Evolutionary conservation across 1,139 yeast species (phyloP).

Genomic region (Lodderomyces parapsilosis): DNA sequence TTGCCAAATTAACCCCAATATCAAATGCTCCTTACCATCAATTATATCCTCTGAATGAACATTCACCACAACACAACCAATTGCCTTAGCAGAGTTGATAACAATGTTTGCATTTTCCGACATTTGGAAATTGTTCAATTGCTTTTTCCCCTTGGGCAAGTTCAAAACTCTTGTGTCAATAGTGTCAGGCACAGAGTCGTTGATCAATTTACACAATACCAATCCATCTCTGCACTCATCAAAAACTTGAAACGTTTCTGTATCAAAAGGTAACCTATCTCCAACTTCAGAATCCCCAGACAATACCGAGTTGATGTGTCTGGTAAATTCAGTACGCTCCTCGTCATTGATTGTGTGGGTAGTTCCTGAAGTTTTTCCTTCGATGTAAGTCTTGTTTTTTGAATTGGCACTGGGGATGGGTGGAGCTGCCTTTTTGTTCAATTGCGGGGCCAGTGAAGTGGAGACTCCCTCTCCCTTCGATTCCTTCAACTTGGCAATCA

Average conservation of each 20-base stretch:
- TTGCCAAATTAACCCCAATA: slow-evolving; percentile 97
- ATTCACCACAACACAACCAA: slow-evolving; percentile 96
- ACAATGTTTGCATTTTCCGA: slow-evolving; percentile 97
- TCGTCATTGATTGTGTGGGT: slow-evolving; percentile 97
- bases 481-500: slow-evolving; percentile 70
- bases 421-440: slow-evolving; percentile 20
- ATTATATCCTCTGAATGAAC: slow-evolving; percentile 97
- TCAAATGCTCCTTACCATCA: slow-evolving; percentile 95
- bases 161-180: slow-evolving; percentile 97
- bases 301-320: slow-evolving; percentile 90
- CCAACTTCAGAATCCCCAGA: slow-evolving; percentile 92
- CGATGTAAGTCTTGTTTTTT: slow-evolving; percentile 74
- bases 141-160: slow-evolving; percentile 70
- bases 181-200: slow-evolving; percentile 97
- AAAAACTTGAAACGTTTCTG: slow-evolving; percentile 91
- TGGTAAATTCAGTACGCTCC: slow-evolving; percentile 92
- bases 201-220: slow-evolving; percentile 87
- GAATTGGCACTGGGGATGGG: slow-evolving; percentile 50
- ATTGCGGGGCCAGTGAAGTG: slow-evolving; percentile 19
- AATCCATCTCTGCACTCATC: slow-evolving; percentile 97
- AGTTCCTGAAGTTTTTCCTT: slow-evolving; percentile 82
- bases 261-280: slow-evolving; percentile 82
- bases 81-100: slow-evolving; percentile 96
- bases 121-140: slow-evolving; percentile 92
- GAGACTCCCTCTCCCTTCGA: slow-evolving; percentile 31